phyloP scores from a whole-genome alignment of 106 monocot genomes.

The Apostasia shenzhenica region DNA sequence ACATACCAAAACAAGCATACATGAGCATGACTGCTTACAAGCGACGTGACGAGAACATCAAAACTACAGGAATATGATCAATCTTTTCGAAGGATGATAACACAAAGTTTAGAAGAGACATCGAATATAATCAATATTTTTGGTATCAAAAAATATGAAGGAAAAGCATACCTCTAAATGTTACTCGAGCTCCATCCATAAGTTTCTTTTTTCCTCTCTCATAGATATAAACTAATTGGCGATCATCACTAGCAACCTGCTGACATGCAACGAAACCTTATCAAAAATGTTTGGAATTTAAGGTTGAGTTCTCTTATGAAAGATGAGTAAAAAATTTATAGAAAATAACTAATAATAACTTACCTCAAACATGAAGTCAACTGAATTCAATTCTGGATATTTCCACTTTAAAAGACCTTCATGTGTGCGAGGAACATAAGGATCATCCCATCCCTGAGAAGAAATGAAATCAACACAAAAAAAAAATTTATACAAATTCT shows the following conservation, averaged over 20 bases:
- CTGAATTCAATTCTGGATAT: conserved; percentile 90
- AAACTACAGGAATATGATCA: too few species aligned
- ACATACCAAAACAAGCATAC: too few species aligned
- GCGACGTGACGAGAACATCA: too few species aligned
- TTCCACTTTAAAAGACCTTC: conserved; percentile 98
- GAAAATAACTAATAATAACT: background rate
- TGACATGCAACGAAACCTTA: background rate
- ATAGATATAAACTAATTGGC: conserved; percentile 53
- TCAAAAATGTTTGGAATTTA: too few species aligned
- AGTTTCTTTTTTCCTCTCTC: conserved; percentile 87
- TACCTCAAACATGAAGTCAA: conserved; percentile 96
- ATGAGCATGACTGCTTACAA: too few species aligned
- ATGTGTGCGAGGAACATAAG: conserved; percentile 91
- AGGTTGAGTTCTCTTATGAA: too few species aligned
- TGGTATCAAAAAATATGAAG: background rate
- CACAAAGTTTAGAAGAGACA: too few species aligned
- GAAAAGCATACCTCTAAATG: conserved; percentile 39
- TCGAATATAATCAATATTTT: background rate
- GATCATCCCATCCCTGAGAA: conserved; percentile 88
- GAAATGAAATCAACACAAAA: background rate
- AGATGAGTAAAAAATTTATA: too few species aligned
- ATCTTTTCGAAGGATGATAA: too few species aligned
- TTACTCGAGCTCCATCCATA: conserved; percentile 61
- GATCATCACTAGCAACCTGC: conserved; percentile 55
- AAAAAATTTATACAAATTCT: too few species aligned